Evolutionary conservation across 805 yeast genomes (phyloP).

Genomic region (Schwanniomyces pseudopolymorphus): DNA sequence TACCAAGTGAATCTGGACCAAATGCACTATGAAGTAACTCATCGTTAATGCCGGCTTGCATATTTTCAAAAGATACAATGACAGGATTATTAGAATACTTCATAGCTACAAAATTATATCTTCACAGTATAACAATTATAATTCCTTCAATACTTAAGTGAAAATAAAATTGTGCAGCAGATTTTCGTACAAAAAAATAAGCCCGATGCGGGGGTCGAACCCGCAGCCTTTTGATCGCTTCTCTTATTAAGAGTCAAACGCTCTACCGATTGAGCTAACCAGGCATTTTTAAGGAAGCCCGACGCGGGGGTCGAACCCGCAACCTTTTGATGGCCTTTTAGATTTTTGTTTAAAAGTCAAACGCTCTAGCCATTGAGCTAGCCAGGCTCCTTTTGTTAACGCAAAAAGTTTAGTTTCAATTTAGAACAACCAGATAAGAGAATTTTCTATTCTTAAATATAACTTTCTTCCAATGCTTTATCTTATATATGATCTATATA

Average conservation of each 20-base stretch:
- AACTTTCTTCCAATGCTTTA: no score
- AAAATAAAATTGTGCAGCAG: no score
- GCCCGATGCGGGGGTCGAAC: no score
- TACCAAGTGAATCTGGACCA: constrained; percentile 57
- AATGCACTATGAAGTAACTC: constrained; percentile 43
- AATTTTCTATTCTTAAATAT: no score
- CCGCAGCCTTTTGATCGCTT: no score
- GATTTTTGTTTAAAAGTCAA: constrained; percentile 2
- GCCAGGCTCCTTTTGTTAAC: constrained; percentile 3
- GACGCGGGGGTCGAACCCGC: constrained; percentile 7
- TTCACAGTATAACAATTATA: no score
- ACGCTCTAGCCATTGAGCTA: constrained; percentile 7
- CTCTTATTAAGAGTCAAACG: no score
- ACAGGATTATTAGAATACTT: constrained; percentile 19
- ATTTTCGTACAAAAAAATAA: constrained; percentile 5
- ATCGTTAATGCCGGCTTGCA: constrained; percentile 30
- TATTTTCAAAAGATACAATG: constrained; percentile 26
- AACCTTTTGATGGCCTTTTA: constrained; percentile 3
- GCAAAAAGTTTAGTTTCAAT: not conserved
- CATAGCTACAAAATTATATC: not conserved
- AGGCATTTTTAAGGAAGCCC: constrained; percentile 9
- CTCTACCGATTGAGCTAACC: no score
- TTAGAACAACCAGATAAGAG: no score
- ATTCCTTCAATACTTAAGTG: no score
- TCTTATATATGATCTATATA: no score